Base-by-base conservation (phyloP, 345 rosid species). In the Gossypium herbaceum region DNA sequence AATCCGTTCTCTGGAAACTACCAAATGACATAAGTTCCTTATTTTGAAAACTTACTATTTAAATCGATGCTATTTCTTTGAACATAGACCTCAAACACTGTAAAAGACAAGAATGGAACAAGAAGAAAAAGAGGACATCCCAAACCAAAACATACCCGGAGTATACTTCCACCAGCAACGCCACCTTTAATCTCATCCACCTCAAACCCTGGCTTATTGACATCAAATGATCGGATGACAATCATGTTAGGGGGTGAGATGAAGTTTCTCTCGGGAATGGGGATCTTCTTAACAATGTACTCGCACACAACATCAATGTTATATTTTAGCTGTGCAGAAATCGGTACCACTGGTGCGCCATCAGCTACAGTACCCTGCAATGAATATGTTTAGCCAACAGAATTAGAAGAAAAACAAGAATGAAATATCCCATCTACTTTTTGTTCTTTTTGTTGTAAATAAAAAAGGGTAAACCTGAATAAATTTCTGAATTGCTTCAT, bases 271-370 rank as follows among this genome's bases (percentile, higher is more conserved):
- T 89, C 93, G 7, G 99, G 98, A 81, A 95, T 90, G 20, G 99
- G 98, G 62, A 95, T 93, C 81, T 89, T 95, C 81, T 95, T 91
- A 77, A 90, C 91, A 15, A 93, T 93, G 76, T 91, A 95, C 82
- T 95, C 99, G 3, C 99, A 95, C 72, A 91, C 98, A 75, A 87
- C 98, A 72, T 95, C 98, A 12, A 93, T 91, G 79, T 93, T 95
- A 79, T 93, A 95, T 75, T 90, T 93, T 79, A 95, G 77, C 80
- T 95, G 99, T 51, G 99, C 98, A 76, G 99, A 93, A 76, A 95
- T 94, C 0, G 98, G 99, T 51, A 93, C 97, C 19, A 93, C 91
- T 8, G 98, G 92, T 2, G 98, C 99, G 72, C 86, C 88, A 79
- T 89, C 97, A 27, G 98, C 99, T 54, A 89, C 97, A 57, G 99